Base-by-base conservation (phyloP, 2,329 filamentous ascomycete species). In the Exophiala sideris region DNA sequence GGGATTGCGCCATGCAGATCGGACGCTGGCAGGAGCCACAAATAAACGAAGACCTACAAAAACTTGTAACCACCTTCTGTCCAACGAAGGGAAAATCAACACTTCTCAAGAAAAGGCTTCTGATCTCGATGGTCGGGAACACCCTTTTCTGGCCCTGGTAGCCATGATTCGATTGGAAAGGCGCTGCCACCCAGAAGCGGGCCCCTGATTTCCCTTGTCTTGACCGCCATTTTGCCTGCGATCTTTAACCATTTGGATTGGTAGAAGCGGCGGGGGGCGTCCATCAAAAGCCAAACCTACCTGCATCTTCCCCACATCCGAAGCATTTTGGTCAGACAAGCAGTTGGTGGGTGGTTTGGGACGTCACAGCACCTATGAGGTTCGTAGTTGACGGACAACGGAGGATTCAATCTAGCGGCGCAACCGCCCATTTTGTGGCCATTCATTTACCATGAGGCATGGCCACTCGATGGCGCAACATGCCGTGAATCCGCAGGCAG, bases 1-100 rank as follows among this genome's bases (percentile, higher is more conserved):
- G 39, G 35, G 46, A 58, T 58, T 55, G 56, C 56, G 56, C 56
- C 52, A 58, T 55, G 51, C 48, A 54, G 51, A 58, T 58, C 48
- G 33, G 48, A 29, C 16, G 33, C 24, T 29, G 45, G 35, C 32
- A 24, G 24, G 24, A 29, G 39, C 39, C 39, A 41, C 39, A 41
- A 21, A 21, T 18, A 29, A 29, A 5, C 7, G 24, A 29, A 8
- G 24, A 29, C 24, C 24, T 29, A 8, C 24, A 29, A 29, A 8
- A 29, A 29, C 24, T 29, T 29, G 24, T 29, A 29, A 5, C 5
- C 4, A 29, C 24, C 24, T 29, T 29, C 24, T 29, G 5, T 29
- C 24, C 24, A 29, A 29, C 24, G 24, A 29, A 8, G 24, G 24
- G 24, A 29, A 29, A 29, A 29, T 8, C 24, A 29, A 29, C 24